phyloP scores from a whole-genome alignment of 768 basidiomycete genomes.

The Paxillus rubicundulus region DNA sequence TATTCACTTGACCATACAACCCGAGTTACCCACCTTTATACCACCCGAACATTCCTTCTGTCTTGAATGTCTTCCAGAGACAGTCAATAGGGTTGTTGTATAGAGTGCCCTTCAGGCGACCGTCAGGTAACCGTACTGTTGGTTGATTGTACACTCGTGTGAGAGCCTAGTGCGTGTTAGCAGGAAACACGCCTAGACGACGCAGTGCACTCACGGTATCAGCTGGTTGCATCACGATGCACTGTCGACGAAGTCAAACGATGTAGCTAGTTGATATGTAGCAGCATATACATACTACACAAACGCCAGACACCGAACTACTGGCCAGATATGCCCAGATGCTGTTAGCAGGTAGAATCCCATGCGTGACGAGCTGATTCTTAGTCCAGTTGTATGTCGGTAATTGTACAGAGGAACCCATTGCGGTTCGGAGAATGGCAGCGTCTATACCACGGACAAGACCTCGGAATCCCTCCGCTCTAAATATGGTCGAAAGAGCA shows the following conservation, averaged over 20 bases:
- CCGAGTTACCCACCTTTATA: conserved; percentile 73
- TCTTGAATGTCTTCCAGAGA: conserved; percentile 90
- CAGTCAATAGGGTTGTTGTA: conserved; percentile 96
- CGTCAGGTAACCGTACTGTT: conserved; percentile 66
- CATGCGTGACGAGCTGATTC: conserved; percentile 63
- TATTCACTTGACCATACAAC: neutral
- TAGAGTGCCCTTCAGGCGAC: conserved; percentile 67
- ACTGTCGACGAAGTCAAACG: conserved; percentile 40
- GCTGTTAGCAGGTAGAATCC: conserved; percentile 71
- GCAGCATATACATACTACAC: conserved; percentile 64
- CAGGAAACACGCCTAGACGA: neutral
- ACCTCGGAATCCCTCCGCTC: conserved; percentile 74
- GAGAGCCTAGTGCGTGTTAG: conserved; percentile 51
- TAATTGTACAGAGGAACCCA: conserved; percentile 94
- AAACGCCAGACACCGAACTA: conserved; percentile 85
- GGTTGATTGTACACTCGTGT: conserved; percentile 98
- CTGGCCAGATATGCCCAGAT: conserved; percentile 86
- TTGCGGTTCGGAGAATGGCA: conserved; percentile 88
- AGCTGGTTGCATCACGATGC: conserved; percentile 91
- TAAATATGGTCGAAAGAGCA: conserved; percentile 77
- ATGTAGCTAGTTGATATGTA: neutral
- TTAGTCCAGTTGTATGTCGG: conserved; percentile 97
- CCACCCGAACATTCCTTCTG: conserved; percentile 90
- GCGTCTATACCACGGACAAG: conserved; percentile 90
- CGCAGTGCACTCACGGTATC: conserved; percentile 62